Percentiles rank a stretch among this genome's conserved stretches.
Evolutionary conservation across 495 filamentous ascomycete genomes (phyloP).

Genomic region (Immersiella caudata): DNA sequence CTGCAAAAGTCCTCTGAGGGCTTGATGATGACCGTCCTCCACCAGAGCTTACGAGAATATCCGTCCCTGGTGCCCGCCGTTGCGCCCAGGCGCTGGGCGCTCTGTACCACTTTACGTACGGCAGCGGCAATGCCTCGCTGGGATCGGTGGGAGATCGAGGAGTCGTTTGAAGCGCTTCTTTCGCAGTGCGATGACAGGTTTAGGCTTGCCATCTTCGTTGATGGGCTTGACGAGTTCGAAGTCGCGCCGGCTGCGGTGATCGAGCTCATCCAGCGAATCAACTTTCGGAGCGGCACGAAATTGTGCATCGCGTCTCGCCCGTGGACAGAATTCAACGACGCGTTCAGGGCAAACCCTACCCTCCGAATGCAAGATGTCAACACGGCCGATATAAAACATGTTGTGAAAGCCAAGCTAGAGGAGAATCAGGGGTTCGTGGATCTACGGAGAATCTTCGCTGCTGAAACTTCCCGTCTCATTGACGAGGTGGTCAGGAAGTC

Average conservation of each 20-base stretch:
- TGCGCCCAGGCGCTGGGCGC: conserved; percentile 20
- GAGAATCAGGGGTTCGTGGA: too few species aligned
- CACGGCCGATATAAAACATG: too few species aligned
- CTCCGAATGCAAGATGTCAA: too few species aligned
- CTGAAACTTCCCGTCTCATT: too few species aligned
- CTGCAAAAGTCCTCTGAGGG: conserved; percentile 22
- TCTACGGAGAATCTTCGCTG: too few species aligned
- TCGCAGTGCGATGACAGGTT: not conserved
- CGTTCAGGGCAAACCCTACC: too few species aligned
- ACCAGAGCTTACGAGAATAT: conserved; percentile 1
- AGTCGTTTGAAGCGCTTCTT: conserved; percentile 9
- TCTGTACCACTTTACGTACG: not conserved
- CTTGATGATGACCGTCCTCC: conserved; percentile 12
- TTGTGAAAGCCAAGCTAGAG: too few species aligned
- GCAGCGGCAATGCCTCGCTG: not conserved
- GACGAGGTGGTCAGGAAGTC: too few species aligned
- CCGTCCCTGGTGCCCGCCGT: conserved; percentile 10
- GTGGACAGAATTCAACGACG: conserved; percentile 28
- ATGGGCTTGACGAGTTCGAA: conserved; percentile 26
- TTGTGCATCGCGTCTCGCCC: conserved; percentile 22
- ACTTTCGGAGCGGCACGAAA: conserved; percentile 10
- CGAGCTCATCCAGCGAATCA: not conserved
- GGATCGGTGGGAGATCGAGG: conserved; percentile 16
- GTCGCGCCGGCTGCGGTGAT: conserved; percentile 7
- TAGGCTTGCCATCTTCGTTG: conserved; percentile 19